Base-by-base conservation (phyloP, 2,329 filamentous ascomycete genomes). In the Leptographium wingfieldii region DNA sequence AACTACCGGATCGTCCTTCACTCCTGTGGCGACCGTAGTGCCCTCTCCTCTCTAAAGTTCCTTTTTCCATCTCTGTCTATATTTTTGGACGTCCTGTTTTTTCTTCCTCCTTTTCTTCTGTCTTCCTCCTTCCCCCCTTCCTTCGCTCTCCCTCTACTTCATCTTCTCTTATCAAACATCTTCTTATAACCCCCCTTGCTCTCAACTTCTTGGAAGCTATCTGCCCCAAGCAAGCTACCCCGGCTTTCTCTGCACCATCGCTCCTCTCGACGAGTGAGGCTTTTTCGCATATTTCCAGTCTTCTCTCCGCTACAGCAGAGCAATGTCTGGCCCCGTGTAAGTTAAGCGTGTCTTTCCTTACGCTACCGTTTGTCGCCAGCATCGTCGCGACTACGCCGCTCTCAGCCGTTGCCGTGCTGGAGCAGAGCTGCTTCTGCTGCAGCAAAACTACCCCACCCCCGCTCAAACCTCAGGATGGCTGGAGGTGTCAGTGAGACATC, bases 291-390 rank as follows among this genome's bases (percentile, higher is more conserved):
- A 7, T 14, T 9, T 16, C n/a, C 25, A 38, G 27, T 40, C n/a
- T 57, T 19, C 43, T 48, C 25, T 27, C 58, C 22, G 12, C 22
- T 14, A 51, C 56, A 52, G n/a, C 55, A 51, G 61, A 62, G 46
- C 74, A 74, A 84, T 84, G 81, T 84, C 81, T 79, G 80, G 80
- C 73, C 74, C 83, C 75, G 82, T 84, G 83, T 86, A 82, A 85
- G 83, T 85, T 65, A 66, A 53, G 49, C 48, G 60, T 51, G 33
- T 22, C 35, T 19, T 29, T 29, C 5, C 29, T 58, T 60, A 46
- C 57, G 55, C 61, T 53, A 48, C 22, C n/a, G n/a, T 35, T 46
- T 11, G 19, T 27, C 40, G 12, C 5, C 35, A 2, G 10, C 40
- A 19, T 52, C 43, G 14, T 11, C 12, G 31, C 16, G 12, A 14